Evolutionary conservation across 129 eudicot species (phyloP).

Genomic region (Kitagawia praeruptora): DNA sequence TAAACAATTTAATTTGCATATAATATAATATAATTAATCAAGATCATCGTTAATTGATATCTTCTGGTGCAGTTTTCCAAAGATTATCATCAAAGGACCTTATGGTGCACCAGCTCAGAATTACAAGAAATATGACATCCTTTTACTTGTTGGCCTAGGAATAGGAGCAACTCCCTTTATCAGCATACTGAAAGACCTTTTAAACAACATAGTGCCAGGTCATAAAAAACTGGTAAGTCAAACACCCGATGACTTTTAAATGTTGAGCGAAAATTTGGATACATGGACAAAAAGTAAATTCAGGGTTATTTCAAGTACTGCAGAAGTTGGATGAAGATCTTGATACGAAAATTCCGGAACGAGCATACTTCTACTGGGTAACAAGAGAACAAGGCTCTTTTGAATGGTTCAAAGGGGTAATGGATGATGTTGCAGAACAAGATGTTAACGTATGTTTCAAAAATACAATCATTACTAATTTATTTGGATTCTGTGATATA

Average conservation of each 20-base stretch:
- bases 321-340: not conserved
- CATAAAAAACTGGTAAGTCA: conserved; percentile 20
- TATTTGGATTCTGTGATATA: not conserved
- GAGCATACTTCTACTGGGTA: conserved; percentile 96
- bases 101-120: conserved; percentile 92
- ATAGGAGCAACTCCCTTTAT: conserved; percentile 96
- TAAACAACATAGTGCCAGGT: conserved; percentile 31
- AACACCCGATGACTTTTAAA: not conserved
- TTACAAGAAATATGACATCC: conserved; percentile 55
- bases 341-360: conserved; percentile 20
- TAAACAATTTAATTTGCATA: not conserved
- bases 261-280: not conserved
- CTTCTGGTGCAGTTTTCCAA: conserved; percentile 45
- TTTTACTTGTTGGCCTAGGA: conserved; percentile 77
- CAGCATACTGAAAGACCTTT: conserved; percentile 76
- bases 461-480: not conserved
- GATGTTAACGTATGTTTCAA: conserved; percentile 49
- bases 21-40: not conserved
- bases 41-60: not conserved
- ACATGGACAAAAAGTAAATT: not conserved
- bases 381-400: conserved; percentile 96
- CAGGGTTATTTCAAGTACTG: not conserved
- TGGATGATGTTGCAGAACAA: conserved; percentile 83
- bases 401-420: conserved; percentile 96
- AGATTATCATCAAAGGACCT: conserved; percentile 70